Base-by-base conservation (phyloP, 345 rosid species). In the Salix viminalis region DNA sequence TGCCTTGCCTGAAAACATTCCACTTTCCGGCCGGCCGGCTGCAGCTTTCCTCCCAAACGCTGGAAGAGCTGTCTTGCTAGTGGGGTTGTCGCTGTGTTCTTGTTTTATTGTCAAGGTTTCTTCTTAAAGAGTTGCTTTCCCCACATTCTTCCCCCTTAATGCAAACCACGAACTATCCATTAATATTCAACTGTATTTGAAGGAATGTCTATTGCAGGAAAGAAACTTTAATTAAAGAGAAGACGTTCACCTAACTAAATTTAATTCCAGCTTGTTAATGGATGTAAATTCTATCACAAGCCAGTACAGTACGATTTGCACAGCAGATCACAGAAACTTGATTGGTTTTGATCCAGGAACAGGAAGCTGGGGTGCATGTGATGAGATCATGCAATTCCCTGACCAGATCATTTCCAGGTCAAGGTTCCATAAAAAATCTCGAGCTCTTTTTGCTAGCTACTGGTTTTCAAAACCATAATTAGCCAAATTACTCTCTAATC, bases 61-160 rank as follows among this genome's bases (percentile, higher is more conserved):
- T 7, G 24, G 37, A 56, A 24, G 58, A 24, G 24, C 16, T 48
- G 34, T 65, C 71, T 42, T 42, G 61, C 30, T 62, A 42, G 76
- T 86, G 83, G 83, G 81, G 77, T 77, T 75, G 30, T 21, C 10
- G 30, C 42, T 75, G 60, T 69, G n/a, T 64, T 78, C 19, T 4
- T 58, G 6, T 68, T 8, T 44, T 21, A 5, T 72, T 30, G 48
- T 50, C 32, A 10, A 72, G 39, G 75, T 14, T 0, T 11, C 2
- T 74, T 77, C 61, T 24, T 41, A 19, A 52, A 82, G 77, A 71
- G 81, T 81, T 77, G 89, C 85, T 79, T 81, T 84, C 85, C 80
- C 18, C 67, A 73, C 82, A 77, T 85, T 85, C 87, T 71, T 71
- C 76, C 81, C 83, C 68, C 74, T 76, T 30, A 77, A 76, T 79